phyloP scores from a whole-genome alignment of 306 rosid genomes.

The Cicer cuneatum region DNA sequence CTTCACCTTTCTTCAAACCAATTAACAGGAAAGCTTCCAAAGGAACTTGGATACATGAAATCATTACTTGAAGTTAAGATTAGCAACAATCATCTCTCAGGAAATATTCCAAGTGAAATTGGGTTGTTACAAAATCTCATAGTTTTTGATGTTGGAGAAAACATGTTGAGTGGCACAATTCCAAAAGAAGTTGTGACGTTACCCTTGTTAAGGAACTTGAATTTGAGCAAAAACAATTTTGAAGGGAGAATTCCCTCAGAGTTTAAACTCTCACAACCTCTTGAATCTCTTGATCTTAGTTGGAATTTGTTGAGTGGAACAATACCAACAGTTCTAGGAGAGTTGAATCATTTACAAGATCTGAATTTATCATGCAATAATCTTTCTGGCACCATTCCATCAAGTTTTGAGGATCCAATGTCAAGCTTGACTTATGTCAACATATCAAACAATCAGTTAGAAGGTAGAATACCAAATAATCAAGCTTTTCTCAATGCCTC shows the following conservation, averaged over 20 bases:
- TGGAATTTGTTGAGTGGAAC: slow-evolving; percentile 41
- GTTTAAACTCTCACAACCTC: slow-evolving; percentile 16
- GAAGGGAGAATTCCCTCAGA: slow-evolving; percentile 22
- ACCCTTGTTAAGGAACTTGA: slow-evolving; percentile 6
- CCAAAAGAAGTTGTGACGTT: slow-evolving; percentile 29
- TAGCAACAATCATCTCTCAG: slow-evolving; percentile 36
- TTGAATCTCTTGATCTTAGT: slow-evolving; percentile 55
- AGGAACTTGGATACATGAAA: slow-evolving; percentile 36
- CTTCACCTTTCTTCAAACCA: slow-evolving; percentile 45
- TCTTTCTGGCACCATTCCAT: slow-evolving; percentile 51
- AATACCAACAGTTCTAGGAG: slow-evolving; percentile 50
- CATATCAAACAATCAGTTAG: slow-evolving; percentile 46
- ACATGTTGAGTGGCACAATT: slow-evolving; percentile 40
- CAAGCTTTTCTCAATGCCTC: slow-evolving; percentile 41
- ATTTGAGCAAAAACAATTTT: slow-evolving; percentile 40
- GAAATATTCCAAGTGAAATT: slow-evolving; percentile 36
- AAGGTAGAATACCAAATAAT: slow-evolving; percentile 39
- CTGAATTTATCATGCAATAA: slow-evolving; percentile 55
- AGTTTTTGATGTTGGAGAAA: slow-evolving; percentile 19
- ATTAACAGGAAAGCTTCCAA: slow-evolving; percentile 47
- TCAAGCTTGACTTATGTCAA: slow-evolving; percentile 49
- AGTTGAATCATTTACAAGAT: slow-evolving; percentile 20
- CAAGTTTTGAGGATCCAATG: slow-evolving; percentile 39
- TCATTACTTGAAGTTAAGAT: slow-evolving; percentile 11
- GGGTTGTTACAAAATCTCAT: slow-evolving; percentile 14